Conservation (phyloP, 371 early-diverging fungal genomes). For the Neoconidiobolus thromboides region DNA sequence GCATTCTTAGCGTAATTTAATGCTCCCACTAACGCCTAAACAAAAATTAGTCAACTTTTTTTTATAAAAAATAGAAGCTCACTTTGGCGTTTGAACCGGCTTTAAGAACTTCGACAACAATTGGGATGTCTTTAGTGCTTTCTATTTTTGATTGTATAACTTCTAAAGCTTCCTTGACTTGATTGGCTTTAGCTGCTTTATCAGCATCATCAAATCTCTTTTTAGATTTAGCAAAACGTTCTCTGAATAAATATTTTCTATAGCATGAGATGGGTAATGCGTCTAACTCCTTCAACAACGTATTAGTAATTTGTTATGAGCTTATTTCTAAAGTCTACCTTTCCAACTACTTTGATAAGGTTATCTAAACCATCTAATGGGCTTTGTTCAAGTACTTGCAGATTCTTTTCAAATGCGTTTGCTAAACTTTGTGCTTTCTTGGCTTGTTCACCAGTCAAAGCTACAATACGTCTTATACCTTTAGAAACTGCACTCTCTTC, state of each 20-base stretch:
- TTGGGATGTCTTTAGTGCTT: conserved; percentile 34
- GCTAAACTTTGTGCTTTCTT: conserved; percentile 42
- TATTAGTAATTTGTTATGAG: background rate
- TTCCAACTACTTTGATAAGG: conserved; percentile 54
- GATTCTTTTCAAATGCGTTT: conserved; percentile 32
- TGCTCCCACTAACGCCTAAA: conserved; percentile 36
- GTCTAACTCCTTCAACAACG: conserved; percentile 36
- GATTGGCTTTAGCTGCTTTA: conserved; percentile 68
- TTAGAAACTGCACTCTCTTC: conserved; percentile 93
- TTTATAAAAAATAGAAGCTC: too few species aligned
- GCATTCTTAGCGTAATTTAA: conserved; percentile 55
- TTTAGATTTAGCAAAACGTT: conserved; percentile 44
- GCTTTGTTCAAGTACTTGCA: conserved; percentile 34
- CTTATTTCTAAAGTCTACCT: conserved; percentile 12
- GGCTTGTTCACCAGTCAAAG: conserved; percentile 90
- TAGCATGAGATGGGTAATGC: conserved; percentile 58
- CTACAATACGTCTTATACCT: conserved; percentile 94
- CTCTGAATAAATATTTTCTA: conserved; percentile 53
- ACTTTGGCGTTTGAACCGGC: conserved; percentile 46
- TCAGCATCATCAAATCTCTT: conserved; percentile 74
- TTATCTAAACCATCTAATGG: conserved; percentile 46
- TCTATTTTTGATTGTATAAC: conserved; percentile 58
- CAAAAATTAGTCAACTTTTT: too few species aligned
- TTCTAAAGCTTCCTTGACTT: conserved; percentile 57
- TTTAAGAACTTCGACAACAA: conserved; percentile 37